These are phyloP conservation scores for Cytospora paraplurivora DNA, from an alignment of 2,329 filamentous ascomycete genomes.

Conservation along the genomic window DNA sequence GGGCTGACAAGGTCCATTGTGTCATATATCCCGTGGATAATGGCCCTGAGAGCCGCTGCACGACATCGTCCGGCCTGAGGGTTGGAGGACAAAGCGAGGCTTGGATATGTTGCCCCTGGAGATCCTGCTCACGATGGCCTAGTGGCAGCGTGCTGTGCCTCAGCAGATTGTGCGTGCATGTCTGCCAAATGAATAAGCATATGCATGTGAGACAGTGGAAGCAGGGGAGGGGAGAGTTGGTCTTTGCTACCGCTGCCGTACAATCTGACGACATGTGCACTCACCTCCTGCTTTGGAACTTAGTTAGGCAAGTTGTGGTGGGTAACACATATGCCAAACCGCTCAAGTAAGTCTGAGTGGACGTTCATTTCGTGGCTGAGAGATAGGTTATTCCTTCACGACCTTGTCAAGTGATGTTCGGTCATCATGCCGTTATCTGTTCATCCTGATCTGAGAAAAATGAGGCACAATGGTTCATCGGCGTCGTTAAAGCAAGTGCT, in stretches of 20 bases:
- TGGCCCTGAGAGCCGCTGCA: neutral
- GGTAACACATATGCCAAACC: neutral
- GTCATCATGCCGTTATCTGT: neutral
- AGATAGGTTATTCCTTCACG: neutral
- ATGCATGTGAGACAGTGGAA: neutral
- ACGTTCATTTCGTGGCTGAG: neutral
- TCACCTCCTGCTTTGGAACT: neutral
- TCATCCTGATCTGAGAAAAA: neutral
- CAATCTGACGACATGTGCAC: neutral
- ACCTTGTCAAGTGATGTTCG: neutral
- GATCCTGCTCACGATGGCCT: neutral
- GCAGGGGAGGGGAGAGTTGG: neutral
- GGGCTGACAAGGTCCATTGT: neutral
- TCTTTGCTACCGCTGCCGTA: neutral
- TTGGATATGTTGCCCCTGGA: constrained; percentile 1
- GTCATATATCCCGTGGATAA: neutral
- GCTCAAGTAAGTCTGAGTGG: neutral
- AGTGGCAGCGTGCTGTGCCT: neutral
- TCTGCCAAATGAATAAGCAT: neutral
- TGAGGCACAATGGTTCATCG: neutral
- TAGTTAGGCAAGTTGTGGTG: neutral
- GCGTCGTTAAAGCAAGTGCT: neutral
- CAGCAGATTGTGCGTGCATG: neutral
- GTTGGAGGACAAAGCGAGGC: neutral
- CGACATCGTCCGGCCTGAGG: neutral